Base-by-base conservation (phyloP, 371 early-diverging fungal genomes). In the Batrachochytrium dendrobatidis region DNA sequence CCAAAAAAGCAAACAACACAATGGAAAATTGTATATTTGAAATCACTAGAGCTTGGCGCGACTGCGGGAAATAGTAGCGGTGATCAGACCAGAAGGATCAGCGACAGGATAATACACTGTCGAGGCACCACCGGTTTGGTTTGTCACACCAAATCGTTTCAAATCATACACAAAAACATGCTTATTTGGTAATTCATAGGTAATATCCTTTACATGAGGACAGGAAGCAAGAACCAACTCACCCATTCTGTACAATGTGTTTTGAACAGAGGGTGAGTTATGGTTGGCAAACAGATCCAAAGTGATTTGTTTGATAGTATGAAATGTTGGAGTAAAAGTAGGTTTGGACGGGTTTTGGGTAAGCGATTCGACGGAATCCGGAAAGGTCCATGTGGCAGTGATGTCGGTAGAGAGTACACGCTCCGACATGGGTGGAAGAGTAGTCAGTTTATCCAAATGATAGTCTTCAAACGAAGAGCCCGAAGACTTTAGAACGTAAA, bases 101-200 rank as follows among this genome's bases (percentile, higher is more conserved):
- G 83, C 74, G 61, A 84, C 70, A 49, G 90, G 90, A 66, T 83
- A 79, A 73, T 85, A 90, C 60, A 90, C 83, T 63, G 77, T 77
- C 55, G 80, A 73, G 56, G 88, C 81, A 65, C 74, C 73, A 57
- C 77, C 81, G n/a, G 39, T 39, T 60, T 79, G 65, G 77, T 90
- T 90, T 66, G 83, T 77, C 59, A 87, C 79, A 55, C 86, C 86
- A 35, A 71, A 90, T 81, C 74, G 83, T 81, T 66, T 69, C 76
- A 91, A 58, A 61, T 91, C 88, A 52, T 87, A 79, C 35, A 83
- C 83, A 65, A 89, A 87, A 68, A 83, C 83, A 69, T 91, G 91
- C 71, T 84, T 86, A 78, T 91, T 91, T 71, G 91, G 91, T 51
- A 91, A 77, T 53, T 86, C 80, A 65, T 87, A 88, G 59, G 77